Evolutionary conservation across 768 basidiomycete species (phyloP).

Genomic region (Rhizopogon rudus): DNA sequence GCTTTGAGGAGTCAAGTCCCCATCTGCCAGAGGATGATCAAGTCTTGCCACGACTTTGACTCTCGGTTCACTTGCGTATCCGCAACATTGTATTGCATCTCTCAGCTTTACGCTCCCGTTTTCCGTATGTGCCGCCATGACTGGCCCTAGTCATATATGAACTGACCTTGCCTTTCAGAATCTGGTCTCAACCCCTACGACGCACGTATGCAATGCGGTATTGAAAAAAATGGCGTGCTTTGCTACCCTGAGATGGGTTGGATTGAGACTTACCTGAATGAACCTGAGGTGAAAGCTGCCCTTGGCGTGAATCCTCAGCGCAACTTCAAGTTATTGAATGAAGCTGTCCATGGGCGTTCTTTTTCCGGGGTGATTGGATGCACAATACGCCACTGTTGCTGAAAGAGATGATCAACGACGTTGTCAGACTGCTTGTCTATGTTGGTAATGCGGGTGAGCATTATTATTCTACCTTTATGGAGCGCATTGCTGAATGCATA

Average conservation of each 20-base stretch:
- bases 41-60: slow-evolving; percentile 61
- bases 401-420: slow-evolving; percentile 76
- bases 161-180: slow-evolving; percentile 30
- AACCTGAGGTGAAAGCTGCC: slow-evolving; percentile 67
- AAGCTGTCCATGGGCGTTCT: slow-evolving; percentile 79
- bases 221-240: slow-evolving; percentile 57
- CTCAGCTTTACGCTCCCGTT: slow-evolving; percentile 65
- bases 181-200: slow-evolving; percentile 89
- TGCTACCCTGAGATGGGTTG: slow-evolving; percentile 81
- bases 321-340: slow-evolving; percentile 67
- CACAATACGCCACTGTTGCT: slow-evolving; percentile 78
- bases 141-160: neutral
- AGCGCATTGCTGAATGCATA: slow-evolving; percentile 9
- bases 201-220: slow-evolving; percentile 72
- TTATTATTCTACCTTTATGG: neutral
- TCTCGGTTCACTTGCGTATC: slow-evolving; percentile 65
- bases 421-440: slow-evolving; percentile 82
- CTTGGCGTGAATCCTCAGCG: slow-evolving; percentile 63
- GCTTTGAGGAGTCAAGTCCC: slow-evolving; percentile 60
- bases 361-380: slow-evolving; percentile 79
- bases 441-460: slow-evolving; percentile 74
- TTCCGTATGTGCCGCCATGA: slow-evolving; percentile 44
- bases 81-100: slow-evolving; percentile 76
- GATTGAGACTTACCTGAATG: slow-evolving; percentile 89
- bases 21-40: slow-evolving; percentile 68